Conservation (phyloP, 495 filamentous ascomycete species). For the Margaritispora aquatica region DNA sequence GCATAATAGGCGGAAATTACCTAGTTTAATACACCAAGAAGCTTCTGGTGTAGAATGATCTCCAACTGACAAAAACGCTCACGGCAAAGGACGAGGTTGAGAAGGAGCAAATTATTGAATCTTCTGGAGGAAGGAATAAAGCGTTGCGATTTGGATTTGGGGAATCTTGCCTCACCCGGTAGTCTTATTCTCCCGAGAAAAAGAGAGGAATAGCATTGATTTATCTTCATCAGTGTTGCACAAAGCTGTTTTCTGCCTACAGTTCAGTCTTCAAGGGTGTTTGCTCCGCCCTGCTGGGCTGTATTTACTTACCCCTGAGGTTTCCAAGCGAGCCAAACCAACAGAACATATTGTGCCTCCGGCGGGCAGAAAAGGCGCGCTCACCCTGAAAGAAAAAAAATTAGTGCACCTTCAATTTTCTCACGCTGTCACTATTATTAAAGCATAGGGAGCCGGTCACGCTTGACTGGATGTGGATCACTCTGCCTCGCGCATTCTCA, state of each 20-base stretch:
- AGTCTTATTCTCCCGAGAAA: background rate
- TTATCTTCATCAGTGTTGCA: background rate
- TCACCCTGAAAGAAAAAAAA: background rate
- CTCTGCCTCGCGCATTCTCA: background rate
- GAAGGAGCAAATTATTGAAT: background rate
- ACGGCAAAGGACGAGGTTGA: background rate
- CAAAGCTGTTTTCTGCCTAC: background rate
- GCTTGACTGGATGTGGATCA: background rate
- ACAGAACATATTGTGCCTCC: background rate
- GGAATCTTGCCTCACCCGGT: background rate
- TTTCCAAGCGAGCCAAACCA: background rate
- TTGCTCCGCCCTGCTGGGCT: background rate
- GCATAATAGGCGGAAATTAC: too few relatives aligned
- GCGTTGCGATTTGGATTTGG: background rate
- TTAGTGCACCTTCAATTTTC: background rate
- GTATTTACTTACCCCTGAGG: background rate
- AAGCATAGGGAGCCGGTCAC: background rate
- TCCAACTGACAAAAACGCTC: too few relatives aligned
- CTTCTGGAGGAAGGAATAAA: background rate
- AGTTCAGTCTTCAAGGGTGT: background rate
- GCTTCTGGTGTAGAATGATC: too few relatives aligned
- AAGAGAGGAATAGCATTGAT: background rate
- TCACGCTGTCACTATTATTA: background rate
- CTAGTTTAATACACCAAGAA: too few relatives aligned
- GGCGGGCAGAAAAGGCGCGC: background rate